A percentile compares a stretch with the other conserved stretches of the same genome.
These are phyloP conservation scores for Urochloa ruziziensis DNA, from an alignment of 176 grass and related monocot species.

Conservation along the genomic window DNA sequence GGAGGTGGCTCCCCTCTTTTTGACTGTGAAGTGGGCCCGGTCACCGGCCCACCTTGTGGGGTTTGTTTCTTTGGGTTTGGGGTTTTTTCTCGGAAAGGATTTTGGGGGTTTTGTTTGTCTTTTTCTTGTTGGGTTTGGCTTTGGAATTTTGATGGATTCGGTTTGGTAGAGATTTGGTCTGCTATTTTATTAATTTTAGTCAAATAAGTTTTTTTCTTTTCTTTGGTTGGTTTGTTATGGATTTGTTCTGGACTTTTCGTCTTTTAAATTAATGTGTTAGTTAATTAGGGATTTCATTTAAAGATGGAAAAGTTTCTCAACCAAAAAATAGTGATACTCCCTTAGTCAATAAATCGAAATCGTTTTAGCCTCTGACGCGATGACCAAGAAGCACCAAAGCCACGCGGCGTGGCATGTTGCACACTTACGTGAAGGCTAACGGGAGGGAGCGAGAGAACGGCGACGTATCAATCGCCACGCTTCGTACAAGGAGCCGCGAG, in stretches of 20 bases:
- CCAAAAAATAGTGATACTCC: too few species aligned
- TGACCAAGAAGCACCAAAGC: too few species aligned
- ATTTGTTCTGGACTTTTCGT: not conserved
- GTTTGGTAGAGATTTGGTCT: conserved; percentile 8
- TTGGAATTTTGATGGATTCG: not conserved
- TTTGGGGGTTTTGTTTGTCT: not conserved
- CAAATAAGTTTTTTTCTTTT: not conserved
- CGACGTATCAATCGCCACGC: too few species aligned
- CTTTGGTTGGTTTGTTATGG: not conserved
- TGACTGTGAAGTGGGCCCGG: conserved; percentile 26
- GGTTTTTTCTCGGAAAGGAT: not conserved
- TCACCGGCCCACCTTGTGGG: not conserved
- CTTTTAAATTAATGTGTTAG: not conserved
- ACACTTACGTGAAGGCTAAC: too few species aligned
- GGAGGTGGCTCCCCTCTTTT: conserved; percentile 24
- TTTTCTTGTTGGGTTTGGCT: not conserved
- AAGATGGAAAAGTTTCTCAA: not conserved
- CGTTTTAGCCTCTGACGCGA: too few species aligned
- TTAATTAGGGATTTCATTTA: not conserved
- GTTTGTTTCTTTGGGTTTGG: not conserved
- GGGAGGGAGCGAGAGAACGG: too few species aligned
- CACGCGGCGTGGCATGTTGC: too few species aligned
- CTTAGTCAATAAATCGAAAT: too few species aligned
- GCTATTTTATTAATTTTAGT: not conserved
- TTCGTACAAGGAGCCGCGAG: too few species aligned